Percentiles rank a stretch among this genome's conserved stretches.
phyloP scores from a whole-genome alignment of 2,329 filamentous ascomycete genomes.

The Beauveria sp. region DNA sequence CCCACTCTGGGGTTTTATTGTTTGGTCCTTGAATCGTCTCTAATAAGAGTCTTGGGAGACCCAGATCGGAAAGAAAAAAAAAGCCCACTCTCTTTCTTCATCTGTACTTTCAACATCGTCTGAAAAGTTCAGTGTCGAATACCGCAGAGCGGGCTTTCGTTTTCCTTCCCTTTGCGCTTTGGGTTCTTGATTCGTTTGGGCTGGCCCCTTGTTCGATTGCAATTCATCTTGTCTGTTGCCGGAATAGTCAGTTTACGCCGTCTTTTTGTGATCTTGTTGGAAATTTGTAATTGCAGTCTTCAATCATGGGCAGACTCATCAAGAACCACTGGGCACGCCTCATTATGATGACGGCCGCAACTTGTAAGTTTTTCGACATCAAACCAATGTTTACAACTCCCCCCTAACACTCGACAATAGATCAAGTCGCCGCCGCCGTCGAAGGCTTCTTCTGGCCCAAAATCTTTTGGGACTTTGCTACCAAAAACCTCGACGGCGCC shows the following conservation, averaged over 20 bases:
- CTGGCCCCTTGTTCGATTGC: conserved; percentile 9
- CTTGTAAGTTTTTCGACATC: conserved; percentile 45
- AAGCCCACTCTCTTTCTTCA: conserved; percentile 9
- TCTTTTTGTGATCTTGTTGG: neutral
- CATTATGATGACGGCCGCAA: conserved; percentile 78
- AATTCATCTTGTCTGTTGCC: neutral
- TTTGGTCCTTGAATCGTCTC: neutral
- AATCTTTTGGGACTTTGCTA: conserved; percentile 95
- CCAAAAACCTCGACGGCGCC: conserved; percentile 76
- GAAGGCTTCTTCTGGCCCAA: conserved; percentile 98
- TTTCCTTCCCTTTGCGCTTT: neutral
- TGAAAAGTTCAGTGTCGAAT: conserved; percentile 3
- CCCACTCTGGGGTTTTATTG: too few relatives aligned
- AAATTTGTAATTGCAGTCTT: neutral
- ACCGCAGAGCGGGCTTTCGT: conserved; percentile 8
- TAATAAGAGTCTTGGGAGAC: neutral
- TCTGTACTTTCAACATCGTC: conserved; percentile 7
- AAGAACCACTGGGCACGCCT: conserved; percentile 99
- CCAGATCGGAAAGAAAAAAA: neutral
- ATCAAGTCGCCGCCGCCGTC: conserved; percentile 77
- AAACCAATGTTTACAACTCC: neutral
- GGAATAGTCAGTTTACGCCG: neutral
- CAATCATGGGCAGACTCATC: conserved; percentile 87
- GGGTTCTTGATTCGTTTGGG: conserved; percentile 7
- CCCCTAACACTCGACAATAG: conserved; percentile 35